Conservation (phyloP, 139 green algal genomes). For the Edaphochlamys debaryana region DNA sequence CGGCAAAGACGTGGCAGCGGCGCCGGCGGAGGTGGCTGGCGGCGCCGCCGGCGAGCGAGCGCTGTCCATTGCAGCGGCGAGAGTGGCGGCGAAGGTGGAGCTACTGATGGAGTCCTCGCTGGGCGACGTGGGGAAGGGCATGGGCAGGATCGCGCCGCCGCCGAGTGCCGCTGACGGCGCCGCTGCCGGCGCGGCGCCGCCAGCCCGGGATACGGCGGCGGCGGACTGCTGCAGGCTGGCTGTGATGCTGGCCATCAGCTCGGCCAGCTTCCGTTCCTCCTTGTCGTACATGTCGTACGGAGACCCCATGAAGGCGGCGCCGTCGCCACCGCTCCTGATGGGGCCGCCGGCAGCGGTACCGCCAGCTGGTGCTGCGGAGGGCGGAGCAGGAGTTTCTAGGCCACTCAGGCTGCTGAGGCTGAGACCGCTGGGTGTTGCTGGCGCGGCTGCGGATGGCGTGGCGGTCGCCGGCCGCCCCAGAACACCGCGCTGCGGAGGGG, state of each 20-base stretch:
- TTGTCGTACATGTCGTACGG: constrained; percentile 40
- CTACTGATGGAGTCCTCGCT: not conserved
- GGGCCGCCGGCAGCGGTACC: not conserved
- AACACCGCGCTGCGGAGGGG: too few relatives aligned
- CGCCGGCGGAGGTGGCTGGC: not conserved
- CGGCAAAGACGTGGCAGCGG: too few relatives aligned
- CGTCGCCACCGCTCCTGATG: not conserved
- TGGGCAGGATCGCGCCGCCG: not conserved
- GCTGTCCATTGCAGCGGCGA: not conserved
- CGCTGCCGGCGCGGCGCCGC: not conserved
- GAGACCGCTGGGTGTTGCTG: not conserved
- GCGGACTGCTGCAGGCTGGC: constrained; percentile 16
- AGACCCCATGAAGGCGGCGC: not conserved
- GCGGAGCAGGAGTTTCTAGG: too few relatives aligned
- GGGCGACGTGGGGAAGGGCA: not conserved
- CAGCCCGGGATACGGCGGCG: not conserved
- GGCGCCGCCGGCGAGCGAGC: not conserved
- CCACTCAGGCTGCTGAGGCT: not conserved
- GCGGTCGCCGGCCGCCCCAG: not conserved
- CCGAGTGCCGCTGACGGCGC: not conserved
- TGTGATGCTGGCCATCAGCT: constrained; percentile 24
- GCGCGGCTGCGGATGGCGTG: not conserved
- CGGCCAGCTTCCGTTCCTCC: not conserved
- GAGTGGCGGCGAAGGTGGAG: not conserved
- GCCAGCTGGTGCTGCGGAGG: too few relatives aligned